Conservation (phyloP, 2,329 filamentous ascomycete genomes). For the Trichoderma polysporum region DNA sequence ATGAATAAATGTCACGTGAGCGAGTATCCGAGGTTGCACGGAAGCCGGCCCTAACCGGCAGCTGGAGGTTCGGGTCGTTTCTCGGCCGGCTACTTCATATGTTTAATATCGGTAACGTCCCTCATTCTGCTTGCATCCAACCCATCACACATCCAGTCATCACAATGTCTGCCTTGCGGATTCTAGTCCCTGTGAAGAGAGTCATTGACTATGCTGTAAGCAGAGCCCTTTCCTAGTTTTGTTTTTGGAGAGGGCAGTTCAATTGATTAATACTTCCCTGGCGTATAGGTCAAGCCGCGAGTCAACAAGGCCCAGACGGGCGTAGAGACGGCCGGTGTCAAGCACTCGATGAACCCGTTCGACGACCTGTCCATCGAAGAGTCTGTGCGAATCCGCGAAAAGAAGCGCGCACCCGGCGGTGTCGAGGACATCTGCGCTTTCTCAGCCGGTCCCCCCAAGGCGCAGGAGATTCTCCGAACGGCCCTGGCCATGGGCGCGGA, state of each 20-base stretch:
- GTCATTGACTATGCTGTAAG: conserved; percentile 84
- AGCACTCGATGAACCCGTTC: conserved; percentile 99
- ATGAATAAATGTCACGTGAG: conserved; percentile 37
- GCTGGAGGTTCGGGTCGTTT: conserved; percentile 23
- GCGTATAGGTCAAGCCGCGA: conserved; percentile 61
- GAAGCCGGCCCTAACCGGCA: conserved; percentile 45
- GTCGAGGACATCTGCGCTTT: conserved; percentile 92
- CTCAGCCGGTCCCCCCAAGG: conserved; percentile 83
- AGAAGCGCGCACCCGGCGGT: conserved; percentile 67
- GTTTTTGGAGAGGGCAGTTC: background rate
- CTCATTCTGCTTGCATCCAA: conserved; percentile 26
- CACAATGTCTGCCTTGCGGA: conserved; percentile 64
- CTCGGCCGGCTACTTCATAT: conserved; percentile 9
- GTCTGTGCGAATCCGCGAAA: conserved; percentile 89
- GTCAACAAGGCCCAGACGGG: conserved; percentile 75
- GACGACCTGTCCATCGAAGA: conserved; percentile 98
- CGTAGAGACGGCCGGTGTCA: conserved; percentile 88
- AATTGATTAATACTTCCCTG: conserved; percentile 15
- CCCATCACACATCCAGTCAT: conserved; percentile 31
- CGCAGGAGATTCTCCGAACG: conserved; percentile 84
- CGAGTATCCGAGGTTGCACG: conserved; percentile 40
- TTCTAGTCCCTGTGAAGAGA: conserved; percentile 79
- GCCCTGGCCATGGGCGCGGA: conserved; percentile 99
- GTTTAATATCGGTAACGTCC: conserved; percentile 14
- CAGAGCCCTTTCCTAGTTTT: conserved; percentile 29